Base-by-base conservation (phyloP, 1,139 yeast genomes). In the Suhomyces yuchorum region DNA sequence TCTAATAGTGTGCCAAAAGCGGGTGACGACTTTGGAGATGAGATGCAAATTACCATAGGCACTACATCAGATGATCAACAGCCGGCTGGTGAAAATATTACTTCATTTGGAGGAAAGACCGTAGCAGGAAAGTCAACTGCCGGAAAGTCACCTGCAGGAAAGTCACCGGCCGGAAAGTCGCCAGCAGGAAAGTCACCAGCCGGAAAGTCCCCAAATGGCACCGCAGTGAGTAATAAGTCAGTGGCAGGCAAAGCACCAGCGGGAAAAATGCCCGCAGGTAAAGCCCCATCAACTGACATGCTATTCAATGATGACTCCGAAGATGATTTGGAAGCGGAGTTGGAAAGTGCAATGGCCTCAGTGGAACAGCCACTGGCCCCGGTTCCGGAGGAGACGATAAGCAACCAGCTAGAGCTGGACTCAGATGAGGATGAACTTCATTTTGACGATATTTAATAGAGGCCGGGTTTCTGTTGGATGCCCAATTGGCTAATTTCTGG, bases 391-490 rank as follows among this genome's bases (percentile, higher is more conserved):
- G 18, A 12, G 7, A 12, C 11, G 28, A 18, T 17, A n/a, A 15
- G 5, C 11, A 12, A 8, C 15, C 22, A 24, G 2, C 33, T 19
- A 9, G 50, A 45, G 12, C 49, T 39, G 46, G 56, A 51, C 23
- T 51, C 54, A 4, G 54, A 49, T 40, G 57, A 51, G 23, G 55
- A 53, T 24, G 57, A 50, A 15, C 44, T 44, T 8, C 17, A 44
- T 8, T 44, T 59, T 42, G 60, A 56, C 35, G 54, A 56, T 45
- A 45, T 54, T 40, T 55, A 51, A 40, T 17, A 23, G 39, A 22
- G 20, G 17, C 15, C 7, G 26, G 26, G 8, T 5, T 8, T 23
- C 26, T 12, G 9, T 23, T 12, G 9, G n/a, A n/a, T n/a, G n/a
- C n/a, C n/a, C n/a, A n/a, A n/a, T n/a, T n/a, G n/a, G n/a, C n/a